Percentiles rank a stretch among this genome's conserved stretches.
Evolutionary conservation across 192 early-diverging fungal species (phyloP).

Genomic region (Backusella westeae): DNA sequence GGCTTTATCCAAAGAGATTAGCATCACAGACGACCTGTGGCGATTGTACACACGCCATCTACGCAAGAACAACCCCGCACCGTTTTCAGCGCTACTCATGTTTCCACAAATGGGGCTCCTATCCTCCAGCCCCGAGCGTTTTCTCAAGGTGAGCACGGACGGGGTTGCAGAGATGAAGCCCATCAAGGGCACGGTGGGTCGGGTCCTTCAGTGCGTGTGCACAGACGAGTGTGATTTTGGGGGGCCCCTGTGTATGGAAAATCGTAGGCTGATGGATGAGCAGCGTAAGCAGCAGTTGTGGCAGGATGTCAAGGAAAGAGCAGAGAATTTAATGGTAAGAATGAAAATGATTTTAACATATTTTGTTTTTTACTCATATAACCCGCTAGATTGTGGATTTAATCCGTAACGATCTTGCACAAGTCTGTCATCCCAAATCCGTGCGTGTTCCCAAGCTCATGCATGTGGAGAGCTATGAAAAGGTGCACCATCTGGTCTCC

Average conservation of each 20-base stretch:
- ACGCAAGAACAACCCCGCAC: conserved; percentile 78
- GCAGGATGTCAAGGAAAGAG: conserved; percentile 82
- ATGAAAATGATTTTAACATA: no score
- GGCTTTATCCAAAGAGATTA: conserved; percentile 19
- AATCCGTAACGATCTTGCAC: conserved; percentile 90
- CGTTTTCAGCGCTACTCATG: conserved; percentile 76
- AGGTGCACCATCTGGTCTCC: conserved; percentile 91
- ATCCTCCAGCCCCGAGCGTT: conserved; percentile 71
- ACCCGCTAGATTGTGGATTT: conserved; percentile 83
- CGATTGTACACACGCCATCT: conserved; percentile 62
- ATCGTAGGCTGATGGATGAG: conserved; percentile 35
- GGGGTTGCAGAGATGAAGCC: conserved; percentile 89
- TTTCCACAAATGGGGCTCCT: conserved; percentile 39
- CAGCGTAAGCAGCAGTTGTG: conserved; percentile 46
- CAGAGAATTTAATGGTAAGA: conserved; percentile 93
- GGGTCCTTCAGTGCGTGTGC: conserved; percentile 47
- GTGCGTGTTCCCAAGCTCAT: conserved; percentile 85
- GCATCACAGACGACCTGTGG: conserved; percentile 23
- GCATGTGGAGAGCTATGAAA: conserved; percentile 85
- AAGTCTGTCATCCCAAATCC: conserved; percentile 59
- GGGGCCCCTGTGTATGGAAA: conserved; percentile 30
- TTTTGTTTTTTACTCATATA: no score
- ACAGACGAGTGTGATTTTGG: conserved; percentile 40
- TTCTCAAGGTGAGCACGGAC: conserved; percentile 49
- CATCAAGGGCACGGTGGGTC: conserved; percentile 83